phyloP scores from a whole-genome alignment of 2,329 filamentous ascomycete species.

The Fusarium pininemorale region DNA sequence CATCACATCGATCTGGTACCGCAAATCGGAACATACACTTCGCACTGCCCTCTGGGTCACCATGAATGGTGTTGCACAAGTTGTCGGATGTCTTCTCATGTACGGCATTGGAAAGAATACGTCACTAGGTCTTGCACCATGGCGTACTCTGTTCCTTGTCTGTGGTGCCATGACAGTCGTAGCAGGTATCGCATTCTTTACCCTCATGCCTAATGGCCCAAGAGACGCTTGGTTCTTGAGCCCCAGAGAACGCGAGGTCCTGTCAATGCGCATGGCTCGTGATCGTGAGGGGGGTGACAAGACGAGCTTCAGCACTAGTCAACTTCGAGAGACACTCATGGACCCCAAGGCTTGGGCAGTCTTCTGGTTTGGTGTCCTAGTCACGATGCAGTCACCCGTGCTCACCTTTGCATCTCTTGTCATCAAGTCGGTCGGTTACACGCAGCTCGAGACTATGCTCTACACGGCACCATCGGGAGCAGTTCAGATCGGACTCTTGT shows the following conservation, averaged over 20 bases:
- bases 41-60: neutral
- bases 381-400: neutral
- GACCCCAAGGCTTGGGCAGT: neutral
- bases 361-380: neutral
- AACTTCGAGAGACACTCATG: neutral
- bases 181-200: neutral
- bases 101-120: neutral
- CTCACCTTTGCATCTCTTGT: neutral
- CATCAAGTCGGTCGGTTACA: neutral
- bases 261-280: neutral
- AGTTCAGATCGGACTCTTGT: neutral
- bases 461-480: neutral
- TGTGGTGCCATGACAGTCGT: neutral
- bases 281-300: neutral
- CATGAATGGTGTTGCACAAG: neutral
- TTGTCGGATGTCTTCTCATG: neutral
- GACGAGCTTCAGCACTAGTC: neutral
- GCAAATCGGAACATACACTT: neutral
- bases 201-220: neutral
- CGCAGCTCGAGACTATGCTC: neutral
- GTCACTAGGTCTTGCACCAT: neutral
- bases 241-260: neutral
- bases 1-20: neutral
- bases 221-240: neutral
- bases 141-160: neutral